A percentile compares a stretch with the other conserved stretches of the same genome.
phyloP scores from a whole-genome alignment of 2,329 filamentous ascomycete genomes.

The Alternaria burnsii region DNA sequence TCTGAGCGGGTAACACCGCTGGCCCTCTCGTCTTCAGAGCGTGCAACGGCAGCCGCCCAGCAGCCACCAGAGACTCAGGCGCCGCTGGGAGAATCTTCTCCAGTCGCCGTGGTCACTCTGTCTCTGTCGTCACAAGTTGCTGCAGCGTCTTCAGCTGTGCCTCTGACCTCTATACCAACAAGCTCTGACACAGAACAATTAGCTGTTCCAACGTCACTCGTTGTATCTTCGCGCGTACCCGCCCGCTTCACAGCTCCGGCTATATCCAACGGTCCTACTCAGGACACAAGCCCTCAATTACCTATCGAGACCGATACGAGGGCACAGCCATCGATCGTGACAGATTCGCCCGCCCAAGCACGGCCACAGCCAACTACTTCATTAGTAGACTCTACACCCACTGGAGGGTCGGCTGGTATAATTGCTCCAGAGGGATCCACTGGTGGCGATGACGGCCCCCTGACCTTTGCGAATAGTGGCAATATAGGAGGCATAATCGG shows the following conservation, averaged over 20 bases:
- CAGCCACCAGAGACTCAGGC: constrained; percentile 4
- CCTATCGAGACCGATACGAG: constrained; percentile 19
- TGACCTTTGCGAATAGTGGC: constrained; percentile 32
- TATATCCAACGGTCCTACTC: constrained; percentile 24
- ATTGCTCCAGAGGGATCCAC: constrained; percentile 36
- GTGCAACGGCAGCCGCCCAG: constrained; percentile 17
- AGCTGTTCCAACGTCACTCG: constrained; percentile 35
- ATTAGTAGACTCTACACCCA: constrained; percentile 22
- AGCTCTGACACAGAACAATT: constrained; percentile 41
- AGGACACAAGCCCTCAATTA: constrained; percentile 21
- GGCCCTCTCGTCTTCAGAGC: constrained; percentile 31
- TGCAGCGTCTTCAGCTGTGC: constrained; percentile 18
- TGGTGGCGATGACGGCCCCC: constrained; percentile 15
- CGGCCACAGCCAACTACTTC: constrained; percentile 29
- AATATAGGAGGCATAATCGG: constrained; percentile 47
- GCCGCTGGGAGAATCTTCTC: constrained; percentile 6
- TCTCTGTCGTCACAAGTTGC: constrained; percentile 3
- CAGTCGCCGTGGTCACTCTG: background rate
- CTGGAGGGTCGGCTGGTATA: constrained; percentile 38
- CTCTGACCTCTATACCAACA: constrained; percentile 33
- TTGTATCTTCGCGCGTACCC: constrained; percentile 10
- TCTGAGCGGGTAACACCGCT: constrained; percentile 29
- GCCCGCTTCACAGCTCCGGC: constrained; percentile 19
- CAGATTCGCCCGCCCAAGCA: constrained; percentile 20
- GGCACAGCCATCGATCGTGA: constrained; percentile 16